Evolutionary conservation across 2,329 filamentous ascomycete genomes (phyloP).

Genomic region (Pleoardoris graminearum): DNA sequence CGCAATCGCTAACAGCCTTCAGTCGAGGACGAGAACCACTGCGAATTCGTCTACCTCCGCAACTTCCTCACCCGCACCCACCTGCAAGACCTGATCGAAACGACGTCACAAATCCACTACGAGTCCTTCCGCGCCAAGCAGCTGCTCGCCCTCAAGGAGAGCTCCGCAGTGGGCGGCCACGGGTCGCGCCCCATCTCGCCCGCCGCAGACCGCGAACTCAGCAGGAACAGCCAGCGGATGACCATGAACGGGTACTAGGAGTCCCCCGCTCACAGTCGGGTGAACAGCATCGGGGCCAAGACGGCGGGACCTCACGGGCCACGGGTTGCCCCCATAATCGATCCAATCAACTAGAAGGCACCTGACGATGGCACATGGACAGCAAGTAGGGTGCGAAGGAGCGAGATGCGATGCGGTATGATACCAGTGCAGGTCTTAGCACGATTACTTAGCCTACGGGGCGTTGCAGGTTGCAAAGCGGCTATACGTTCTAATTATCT

Average conservation of each 20-base stretch:
- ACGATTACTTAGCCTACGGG: slow-evolving; percentile 27
- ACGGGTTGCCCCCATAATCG: slow-evolving; percentile 25
- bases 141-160: slow-evolving; percentile 96
- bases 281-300: slow-evolving; percentile 36
- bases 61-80: slow-evolving; percentile 99
- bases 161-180: slow-evolving; percentile 75
- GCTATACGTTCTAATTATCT: slow-evolving; percentile 39
- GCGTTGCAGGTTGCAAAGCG: slow-evolving; percentile 10
- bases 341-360: slow-evolving; percentile 23
- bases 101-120: slow-evolving; percentile 99
- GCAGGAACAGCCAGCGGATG: slow-evolving; percentile 94
- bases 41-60: slow-evolving; percentile 97
- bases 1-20: slow-evolving; percentile 18
- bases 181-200: slow-evolving; percentile 94
- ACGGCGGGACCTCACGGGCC: slow-evolving; percentile 18
- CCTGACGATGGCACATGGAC: neutral
- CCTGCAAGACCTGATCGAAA: slow-evolving; percentile 98
- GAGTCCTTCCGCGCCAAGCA: slow-evolving; percentile 99
- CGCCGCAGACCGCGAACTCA: slow-evolving; percentile 90
- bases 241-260: slow-evolving; percentile 97
- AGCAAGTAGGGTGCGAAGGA: neutral
- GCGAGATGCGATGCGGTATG: slow-evolving; percentile 31
- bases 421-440: slow-evolving; percentile 45
- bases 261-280: slow-evolving; percentile 36
- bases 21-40: slow-evolving; percentile 98